These are phyloP conservation scores for Penicillium concentricum DNA, from an alignment of 2,329 filamentous ascomycete genomes.

Conservation along the genomic window DNA sequence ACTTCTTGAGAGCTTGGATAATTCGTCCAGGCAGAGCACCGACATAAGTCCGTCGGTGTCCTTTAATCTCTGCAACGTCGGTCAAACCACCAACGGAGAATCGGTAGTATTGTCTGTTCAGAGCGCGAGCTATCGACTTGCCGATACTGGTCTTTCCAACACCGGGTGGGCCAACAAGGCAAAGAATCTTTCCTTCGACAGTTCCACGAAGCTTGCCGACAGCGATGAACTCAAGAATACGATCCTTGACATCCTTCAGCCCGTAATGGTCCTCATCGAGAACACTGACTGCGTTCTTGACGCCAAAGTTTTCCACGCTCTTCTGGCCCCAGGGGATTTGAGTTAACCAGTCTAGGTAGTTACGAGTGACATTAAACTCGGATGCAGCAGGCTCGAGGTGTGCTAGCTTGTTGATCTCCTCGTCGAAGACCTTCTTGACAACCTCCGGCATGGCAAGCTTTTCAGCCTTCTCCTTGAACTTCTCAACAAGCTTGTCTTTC, in stretches of 20 bases:
- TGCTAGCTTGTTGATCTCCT: slow-evolving; percentile 94
- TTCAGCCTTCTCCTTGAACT: slow-evolving; percentile 90
- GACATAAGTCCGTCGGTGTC: slow-evolving; percentile 92
- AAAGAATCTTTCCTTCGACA: slow-evolving; percentile 97
- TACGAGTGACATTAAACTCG: slow-evolving; percentile 97
- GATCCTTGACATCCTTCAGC: slow-evolving; percentile 96
- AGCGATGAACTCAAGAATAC: slow-evolving; percentile 96
- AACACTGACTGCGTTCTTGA: slow-evolving; percentile 84
- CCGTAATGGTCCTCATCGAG: slow-evolving; percentile 97
- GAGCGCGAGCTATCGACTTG: slow-evolving; percentile 91
- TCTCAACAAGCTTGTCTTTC: slow-evolving; percentile 96
- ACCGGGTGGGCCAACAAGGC: slow-evolving; percentile 94
- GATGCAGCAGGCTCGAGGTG: slow-evolving; percentile 94
- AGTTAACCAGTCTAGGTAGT: slow-evolving; percentile 98
- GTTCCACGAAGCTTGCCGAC: slow-evolving; percentile 96
- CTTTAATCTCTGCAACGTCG: slow-evolving; percentile 98
- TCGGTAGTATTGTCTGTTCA: slow-evolving; percentile 95
- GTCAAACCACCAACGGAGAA: slow-evolving; percentile 97
- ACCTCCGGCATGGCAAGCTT: slow-evolving; percentile 96
- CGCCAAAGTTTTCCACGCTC: slow-evolving; percentile 94
- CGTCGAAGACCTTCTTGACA: slow-evolving; percentile 96
- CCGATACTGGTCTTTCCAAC: slow-evolving; percentile 99
- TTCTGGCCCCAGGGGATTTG: slow-evolving; percentile 97
- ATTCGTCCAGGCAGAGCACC: slow-evolving; percentile 93
- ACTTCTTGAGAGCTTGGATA: slow-evolving; percentile 98